Evolutionary conservation across 257 asterid species (phyloP).

Genomic region (Nicotiana tabacum): DNA sequence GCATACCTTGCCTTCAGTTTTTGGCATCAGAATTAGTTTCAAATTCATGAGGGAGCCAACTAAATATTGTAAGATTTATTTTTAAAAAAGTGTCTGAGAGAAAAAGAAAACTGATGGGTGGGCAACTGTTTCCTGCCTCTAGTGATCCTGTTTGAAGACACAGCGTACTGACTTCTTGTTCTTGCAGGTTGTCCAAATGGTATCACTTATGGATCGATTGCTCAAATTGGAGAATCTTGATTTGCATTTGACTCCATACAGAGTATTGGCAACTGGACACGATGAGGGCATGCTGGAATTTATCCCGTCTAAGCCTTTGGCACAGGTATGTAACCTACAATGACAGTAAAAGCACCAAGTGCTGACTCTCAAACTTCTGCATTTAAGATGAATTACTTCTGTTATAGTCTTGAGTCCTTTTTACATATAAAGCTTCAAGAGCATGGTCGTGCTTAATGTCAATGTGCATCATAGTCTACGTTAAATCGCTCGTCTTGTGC

Average conservation of each 20-base stretch:
- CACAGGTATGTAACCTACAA: conserved; percentile 54
- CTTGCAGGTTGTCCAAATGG: conserved; percentile 94
- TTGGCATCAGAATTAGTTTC: background rate
- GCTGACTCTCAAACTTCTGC: background rate
- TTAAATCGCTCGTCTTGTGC: background rate
- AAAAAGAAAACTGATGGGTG: background rate
- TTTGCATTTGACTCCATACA: conserved; percentile 88
- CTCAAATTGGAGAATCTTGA: conserved; percentile 97
- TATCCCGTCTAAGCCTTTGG: conserved; percentile 91
- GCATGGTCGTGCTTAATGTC: background rate
- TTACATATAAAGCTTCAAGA: background rate
- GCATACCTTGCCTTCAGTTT: background rate
- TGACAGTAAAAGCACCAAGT: background rate
- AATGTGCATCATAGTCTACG: background rate
- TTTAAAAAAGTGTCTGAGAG: background rate
- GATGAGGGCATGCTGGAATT: conserved; percentile 99
- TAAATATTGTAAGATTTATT: background rate
- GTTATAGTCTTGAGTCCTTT: background rate
- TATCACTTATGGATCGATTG: conserved; percentile 90
- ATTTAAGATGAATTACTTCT: background rate
- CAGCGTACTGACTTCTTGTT: background rate
- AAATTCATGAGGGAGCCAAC: background rate
- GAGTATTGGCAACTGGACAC: conserved; percentile 96
- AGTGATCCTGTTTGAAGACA: background rate
- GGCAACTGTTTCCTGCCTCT: background rate